Evolutionary conservation across 176 grass and related monocot species (phyloP).

Genomic region (Guadua angustifolia): DNA sequence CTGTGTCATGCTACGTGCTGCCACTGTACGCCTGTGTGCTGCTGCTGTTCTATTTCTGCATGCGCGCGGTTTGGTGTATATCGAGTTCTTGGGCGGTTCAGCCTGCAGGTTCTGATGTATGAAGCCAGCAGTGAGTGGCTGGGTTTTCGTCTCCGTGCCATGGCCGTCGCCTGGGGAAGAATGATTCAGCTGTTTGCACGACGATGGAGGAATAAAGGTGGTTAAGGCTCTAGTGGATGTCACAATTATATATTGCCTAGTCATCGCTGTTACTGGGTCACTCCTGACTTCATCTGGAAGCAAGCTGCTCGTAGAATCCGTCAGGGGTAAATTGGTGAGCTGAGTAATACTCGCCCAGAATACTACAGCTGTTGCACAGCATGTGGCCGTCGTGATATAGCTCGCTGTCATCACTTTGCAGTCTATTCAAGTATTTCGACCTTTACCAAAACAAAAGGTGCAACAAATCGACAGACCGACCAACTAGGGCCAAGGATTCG

Average conservation of each 20-base stretch:
- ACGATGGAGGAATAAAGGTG: constrained; percentile 11
- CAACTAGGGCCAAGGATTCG: not conserved
- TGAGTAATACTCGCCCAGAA: not conserved
- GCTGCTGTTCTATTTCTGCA: not conserved
- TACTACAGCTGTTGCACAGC: not conserved
- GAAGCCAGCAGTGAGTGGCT: not conserved
- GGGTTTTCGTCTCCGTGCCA: not conserved
- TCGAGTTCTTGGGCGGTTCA: not conserved
- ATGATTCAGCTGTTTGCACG: constrained; percentile 22
- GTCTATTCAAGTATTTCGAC: not conserved
- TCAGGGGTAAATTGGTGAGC: not conserved
- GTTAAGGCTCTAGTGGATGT: constrained; percentile 33
- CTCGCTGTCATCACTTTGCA: not conserved
- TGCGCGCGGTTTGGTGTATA: too few relatives aligned
- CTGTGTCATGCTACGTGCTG: not conserved
- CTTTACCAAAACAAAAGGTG: not conserved
- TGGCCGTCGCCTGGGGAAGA: constrained; percentile 16
- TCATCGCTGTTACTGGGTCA: constrained; percentile 5
- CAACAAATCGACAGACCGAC: not conserved
- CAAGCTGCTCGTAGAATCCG: not conserved
- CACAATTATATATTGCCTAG: constrained; percentile 39
- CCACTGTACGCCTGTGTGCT: not conserved
- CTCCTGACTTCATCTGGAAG: not conserved
- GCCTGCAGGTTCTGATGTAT: not conserved
- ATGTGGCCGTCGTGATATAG: not conserved